Base-by-base conservation (phyloP, 2,329 filamentous ascomycete species). In the Thielaviopsis ethacetica region DNA sequence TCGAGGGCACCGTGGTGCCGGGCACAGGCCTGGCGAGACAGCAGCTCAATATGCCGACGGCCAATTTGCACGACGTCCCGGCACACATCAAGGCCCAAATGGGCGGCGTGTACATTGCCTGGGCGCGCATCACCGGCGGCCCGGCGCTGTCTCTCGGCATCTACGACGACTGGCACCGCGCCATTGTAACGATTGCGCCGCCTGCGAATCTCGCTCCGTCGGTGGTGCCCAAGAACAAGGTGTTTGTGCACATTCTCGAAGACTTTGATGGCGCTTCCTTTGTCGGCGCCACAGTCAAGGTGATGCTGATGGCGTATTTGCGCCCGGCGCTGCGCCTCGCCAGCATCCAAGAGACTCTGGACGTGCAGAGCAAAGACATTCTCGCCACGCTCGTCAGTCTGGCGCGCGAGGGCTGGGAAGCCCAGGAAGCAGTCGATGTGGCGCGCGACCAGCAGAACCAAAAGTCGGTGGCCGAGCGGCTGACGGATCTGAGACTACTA, bases 91-190 rank as follows among this genome's bases (percentile, higher is more conserved):
- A 74, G 22, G 69, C 78, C 62, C 75, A 77, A 2, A 72, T 86
- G 55, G 70, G 72, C 13, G 84, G 84, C 0, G 75, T 83, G 6
- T 87, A 83, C 64, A 81, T 84, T 47, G 83, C 81, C 2, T 87
- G 84, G 83, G 78, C 76, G 0, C 69, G 75, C 0, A 64, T 81
- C 1, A 62, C 74, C 1, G 69, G 71, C 0, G 49, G 17, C 26
- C 27, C 30, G 58, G 34, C 41, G 21, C 19, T 50, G 6, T 22
- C 54, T 47, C 24, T 34, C n/a, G 60, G 59, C 47, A 56, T 59
- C 7, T 55, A 51, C n/a, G 53, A 61, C 51, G 60, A 61, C 41
- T 87, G 84, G 84, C 72, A 77, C 62, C 77, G 82, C 63, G 74
- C 76, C 2, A 70, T 86, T 12, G 74, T 86, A 54, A 78, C 76